Evolutionary conservation across 495 filamentous ascomycete species (phyloP), one percentile per base, ranked within the genome.

Genomic region (Trypethelium eluteriae): DNA sequence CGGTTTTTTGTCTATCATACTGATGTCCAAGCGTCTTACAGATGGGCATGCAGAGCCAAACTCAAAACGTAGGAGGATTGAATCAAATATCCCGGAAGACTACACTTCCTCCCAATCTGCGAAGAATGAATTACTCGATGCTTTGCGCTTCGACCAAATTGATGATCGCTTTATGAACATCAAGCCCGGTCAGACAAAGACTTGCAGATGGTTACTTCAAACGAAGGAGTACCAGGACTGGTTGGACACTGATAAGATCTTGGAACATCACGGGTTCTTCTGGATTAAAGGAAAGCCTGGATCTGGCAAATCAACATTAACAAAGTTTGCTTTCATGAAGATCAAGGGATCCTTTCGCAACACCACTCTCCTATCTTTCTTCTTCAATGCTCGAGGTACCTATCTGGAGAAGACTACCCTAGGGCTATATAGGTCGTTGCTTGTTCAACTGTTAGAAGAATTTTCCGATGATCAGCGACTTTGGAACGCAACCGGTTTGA

Each of bases 361-460:
- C 2, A 49, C 41, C 18, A 64, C 56, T 57, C 70, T 75, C 11
- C 56, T 74, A 2, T 73, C 75, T 9, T 79, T 74, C 69, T 81
- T 81, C 71, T 81, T 80, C 70, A 70, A 78, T 41, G 76, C 74
- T 9, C 72, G 75, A 38, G 76, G 76, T 9, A 68, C 59, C 7
- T 61, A 68, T 14, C 67, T 77, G 65, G 72, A 78, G 65, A 74
- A 72, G 39, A 72, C 75, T 9, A 66, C 64, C 2, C 36, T 39
- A 2, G 77, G 77, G 46, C 46, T 75, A 2, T 74, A 76, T 39
- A 66, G 75, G 36, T 76, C 77, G 9, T 64, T 79, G 59, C 68
- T 77, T 11, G 69, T 73, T 62, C 77, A 79, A 62, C 39, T 79
- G 49, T 69, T 77, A n/a, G 5, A 56, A 14, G 36, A 68, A 47